Base-by-base conservation (phyloP, 352 stramenopile genomes). In the Thalassiosira mediterranea region DNA sequence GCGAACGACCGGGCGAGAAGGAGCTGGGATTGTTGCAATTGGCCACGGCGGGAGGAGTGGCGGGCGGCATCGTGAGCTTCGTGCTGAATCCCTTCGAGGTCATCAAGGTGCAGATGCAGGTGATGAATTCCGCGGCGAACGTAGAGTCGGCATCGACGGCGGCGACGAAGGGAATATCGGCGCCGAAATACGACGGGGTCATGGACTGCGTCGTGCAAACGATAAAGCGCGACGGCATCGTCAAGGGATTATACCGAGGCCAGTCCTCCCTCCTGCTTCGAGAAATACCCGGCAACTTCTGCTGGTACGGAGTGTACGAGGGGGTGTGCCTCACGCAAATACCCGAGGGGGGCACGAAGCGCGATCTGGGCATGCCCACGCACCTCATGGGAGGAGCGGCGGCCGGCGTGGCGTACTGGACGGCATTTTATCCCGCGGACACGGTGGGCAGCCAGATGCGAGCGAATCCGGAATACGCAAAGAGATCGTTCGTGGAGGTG, bases 391-490 rank as follows among this genome's bases (percentile, higher is more conserved):
- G 78, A 38, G 83, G 83, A 42, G 83, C 77, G 15, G 26, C 79
- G 4, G 76, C 77, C 0, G 83, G 83, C 15, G 79, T 88, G n/a
- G 72, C 78, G 3, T 90, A 90, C 51, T 88, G 81, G 72, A 86
- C 75, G 1, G 81, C 78, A 15, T 88, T 90, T 57, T 90, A 88
- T 62, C 83, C 83, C 13, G 83, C 83, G 0, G 83, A 90, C 49
- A 90, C 83, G 11, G 77, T 90, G 17, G 86, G 86, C 19, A 83
- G 64, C 32, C 68, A 76, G 40, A 81, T 88, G 17, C 76, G 86
- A 19, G 83, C 80, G 0, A 79, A 83, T 72, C 72, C 80, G 21
- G 29, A 64, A 49, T 71, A 84, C 59, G 60, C 56, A 0, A 74
- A 59, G 13, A 76, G 40, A 29, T 56, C 38, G 19, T 79, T 84